Conservation (phyloP, 441 rosid species). For the Populus hybrid region DNA sequence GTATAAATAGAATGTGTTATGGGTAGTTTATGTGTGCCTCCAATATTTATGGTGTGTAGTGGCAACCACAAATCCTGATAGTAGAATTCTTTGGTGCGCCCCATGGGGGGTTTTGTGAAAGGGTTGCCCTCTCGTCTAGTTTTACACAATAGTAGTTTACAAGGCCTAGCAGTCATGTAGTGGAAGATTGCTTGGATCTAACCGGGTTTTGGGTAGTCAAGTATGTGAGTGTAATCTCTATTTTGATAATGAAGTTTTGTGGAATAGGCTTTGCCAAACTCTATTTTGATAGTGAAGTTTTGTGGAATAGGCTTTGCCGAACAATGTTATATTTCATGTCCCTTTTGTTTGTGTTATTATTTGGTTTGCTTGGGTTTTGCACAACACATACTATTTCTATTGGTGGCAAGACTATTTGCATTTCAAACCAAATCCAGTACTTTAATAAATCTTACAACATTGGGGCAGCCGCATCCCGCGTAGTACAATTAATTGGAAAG, state of each 20-base stretch:
- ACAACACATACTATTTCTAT: too few relatives aligned
- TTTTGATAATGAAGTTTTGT: too few relatives aligned
- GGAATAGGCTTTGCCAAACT: too few relatives aligned
- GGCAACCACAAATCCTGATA: background rate
- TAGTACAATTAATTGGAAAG: conserved; percentile 5
- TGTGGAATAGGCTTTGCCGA: background rate
- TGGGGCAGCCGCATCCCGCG: background rate
- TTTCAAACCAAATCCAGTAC: too few relatives aligned
- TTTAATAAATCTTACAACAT: too few relatives aligned
- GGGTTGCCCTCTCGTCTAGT: too few relatives aligned
- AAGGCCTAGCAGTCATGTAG: too few relatives aligned
- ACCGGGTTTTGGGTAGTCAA: background rate
- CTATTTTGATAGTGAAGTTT: background rate
- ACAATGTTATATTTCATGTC: background rate
- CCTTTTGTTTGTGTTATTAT: background rate
- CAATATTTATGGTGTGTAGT: background rate
- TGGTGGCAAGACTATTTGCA: too few relatives aligned
- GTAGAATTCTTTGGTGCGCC: too few relatives aligned
- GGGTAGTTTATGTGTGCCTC: background rate
- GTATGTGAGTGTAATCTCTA: background rate
- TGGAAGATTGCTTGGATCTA: background rate
- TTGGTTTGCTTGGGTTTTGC: background rate
- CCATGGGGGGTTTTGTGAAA: too few relatives aligned
- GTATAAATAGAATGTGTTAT: background rate
- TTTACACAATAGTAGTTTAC: too few relatives aligned